Percentiles rank a stretch among this genome's conserved stretches.
Evolutionary conservation across 192 early-diverging fungal species (phyloP).

Genomic region (Coemansia sp.): DNA sequence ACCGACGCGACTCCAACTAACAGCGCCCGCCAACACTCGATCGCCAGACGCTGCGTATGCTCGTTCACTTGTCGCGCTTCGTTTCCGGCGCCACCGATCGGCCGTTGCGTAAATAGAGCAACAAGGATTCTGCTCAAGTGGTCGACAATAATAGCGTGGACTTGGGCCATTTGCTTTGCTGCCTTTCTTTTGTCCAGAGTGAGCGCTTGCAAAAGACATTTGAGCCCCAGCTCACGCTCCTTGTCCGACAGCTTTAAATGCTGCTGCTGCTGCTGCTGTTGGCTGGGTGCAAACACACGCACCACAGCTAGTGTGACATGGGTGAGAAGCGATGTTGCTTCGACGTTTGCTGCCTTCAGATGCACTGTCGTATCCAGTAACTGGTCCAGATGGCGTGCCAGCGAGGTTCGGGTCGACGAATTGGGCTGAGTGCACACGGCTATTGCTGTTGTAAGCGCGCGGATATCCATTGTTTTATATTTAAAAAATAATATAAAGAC

Average conservation of each 20-base stretch:
- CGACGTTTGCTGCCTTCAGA: slow-evolving; percentile 22
- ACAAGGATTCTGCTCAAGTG: slow-evolving; percentile 33
- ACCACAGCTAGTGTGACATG: slow-evolving; percentile 27
- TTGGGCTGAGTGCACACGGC: slow-evolving; percentile 12
- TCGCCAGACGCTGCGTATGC: slow-evolving; percentile 23
- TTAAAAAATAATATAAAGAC: no score
- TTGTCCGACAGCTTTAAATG: slow-evolving; percentile 14
- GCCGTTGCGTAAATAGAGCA: slow-evolving; percentile 11
- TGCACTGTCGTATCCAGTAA: slow-evolving; percentile 2
- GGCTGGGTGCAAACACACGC: slow-evolving; percentile 11
- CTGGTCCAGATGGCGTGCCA: slow-evolving; percentile 15
- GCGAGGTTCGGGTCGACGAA: slow-evolving; percentile 10
- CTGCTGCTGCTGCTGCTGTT: neutral
- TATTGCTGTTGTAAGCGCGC: slow-evolving; percentile 11
- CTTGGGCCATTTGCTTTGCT: slow-evolving; percentile 9
- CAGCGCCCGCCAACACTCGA: slow-evolving; percentile 36
- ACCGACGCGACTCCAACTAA: slow-evolving; percentile 10
- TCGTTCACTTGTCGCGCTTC: slow-evolving; percentile 3
- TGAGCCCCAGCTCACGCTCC: slow-evolving; percentile 31
- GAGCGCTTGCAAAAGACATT: slow-evolving; percentile 20
- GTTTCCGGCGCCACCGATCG: neutral
- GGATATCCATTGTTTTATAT: slow-evolving; percentile 26
- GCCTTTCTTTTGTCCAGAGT: slow-evolving; percentile 10
- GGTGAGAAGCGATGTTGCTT: slow-evolving; percentile 27
- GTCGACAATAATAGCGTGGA: slow-evolving; percentile 35